Conservation (phyloP, 2,329 filamentous ascomycete genomes). For the Fusarium floridanum region DNA sequence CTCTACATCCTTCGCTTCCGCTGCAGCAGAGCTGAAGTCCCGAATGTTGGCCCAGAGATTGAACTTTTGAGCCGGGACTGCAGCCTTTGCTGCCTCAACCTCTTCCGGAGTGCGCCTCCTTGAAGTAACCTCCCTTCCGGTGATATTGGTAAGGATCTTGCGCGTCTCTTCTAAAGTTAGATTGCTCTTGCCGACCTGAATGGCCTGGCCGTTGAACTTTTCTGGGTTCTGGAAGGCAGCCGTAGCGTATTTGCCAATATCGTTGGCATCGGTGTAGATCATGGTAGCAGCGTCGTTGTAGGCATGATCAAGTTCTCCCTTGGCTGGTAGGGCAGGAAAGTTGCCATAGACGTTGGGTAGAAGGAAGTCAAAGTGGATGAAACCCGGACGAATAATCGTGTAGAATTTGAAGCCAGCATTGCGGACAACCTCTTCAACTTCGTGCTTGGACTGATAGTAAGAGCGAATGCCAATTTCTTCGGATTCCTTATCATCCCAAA, state of each 20-base stretch:
- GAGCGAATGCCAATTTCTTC: conserved; percentile 29
- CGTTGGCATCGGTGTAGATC: conserved; percentile 47
- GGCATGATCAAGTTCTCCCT: conserved; percentile 47
- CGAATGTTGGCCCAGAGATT: conserved; percentile 27
- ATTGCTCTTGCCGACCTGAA: conserved; percentile 48
- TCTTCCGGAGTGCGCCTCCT: conserved; percentile 30
- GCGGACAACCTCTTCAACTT: conserved; percentile 52
- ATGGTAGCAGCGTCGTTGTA: conserved; percentile 39
- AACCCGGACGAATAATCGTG: conserved; percentile 51
- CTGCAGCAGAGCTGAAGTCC: not conserved
- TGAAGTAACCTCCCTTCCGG: conserved; percentile 45
- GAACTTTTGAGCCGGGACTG: conserved; percentile 15
- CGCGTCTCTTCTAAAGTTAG: conserved; percentile 49
- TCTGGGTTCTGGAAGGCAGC: conserved; percentile 49
- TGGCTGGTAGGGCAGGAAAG: conserved; percentile 46
- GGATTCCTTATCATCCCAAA: conserved; percentile 42
- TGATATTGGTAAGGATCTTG: conserved; percentile 47
- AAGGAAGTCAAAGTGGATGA: conserved; percentile 48
- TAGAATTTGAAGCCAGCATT: conserved; percentile 46
- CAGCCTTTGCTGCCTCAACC: conserved; percentile 3
- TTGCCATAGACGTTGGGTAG: conserved; percentile 41
- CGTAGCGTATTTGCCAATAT: conserved; percentile 51
- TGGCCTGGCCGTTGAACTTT: conserved; percentile 48
- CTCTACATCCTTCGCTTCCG: not conserved
- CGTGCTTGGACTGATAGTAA: conserved; percentile 55